Evolutionary conservation across 305 asterid species (phyloP).

Genomic region (Rubia peregrina): DNA sequence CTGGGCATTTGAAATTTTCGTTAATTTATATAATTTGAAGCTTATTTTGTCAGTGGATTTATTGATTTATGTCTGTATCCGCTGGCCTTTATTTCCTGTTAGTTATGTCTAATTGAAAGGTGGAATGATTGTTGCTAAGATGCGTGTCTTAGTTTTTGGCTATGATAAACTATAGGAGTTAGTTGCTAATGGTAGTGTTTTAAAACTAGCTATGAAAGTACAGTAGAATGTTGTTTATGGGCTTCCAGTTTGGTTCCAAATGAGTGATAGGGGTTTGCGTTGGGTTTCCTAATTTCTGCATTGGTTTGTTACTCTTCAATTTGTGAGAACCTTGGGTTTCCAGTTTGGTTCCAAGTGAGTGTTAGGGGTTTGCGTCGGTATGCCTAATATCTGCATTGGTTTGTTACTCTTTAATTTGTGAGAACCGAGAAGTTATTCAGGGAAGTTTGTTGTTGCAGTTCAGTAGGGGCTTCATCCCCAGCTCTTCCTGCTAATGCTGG

Average conservation of each 20-base stretch:
- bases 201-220: neutral
- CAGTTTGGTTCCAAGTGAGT: neutral
- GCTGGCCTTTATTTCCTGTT: neutral
- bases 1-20: neutral
- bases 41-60: neutral
- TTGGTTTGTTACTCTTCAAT: neutral
- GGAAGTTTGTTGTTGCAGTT: slow-evolving; percentile 32
- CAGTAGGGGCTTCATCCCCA: slow-evolving; percentile 98
- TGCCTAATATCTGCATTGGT: neutral
- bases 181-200: neutral
- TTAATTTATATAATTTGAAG: neutral
- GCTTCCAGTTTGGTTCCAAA: neutral
- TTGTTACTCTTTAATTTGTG: neutral
- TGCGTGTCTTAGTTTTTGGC: neutral
- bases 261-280: neutral
- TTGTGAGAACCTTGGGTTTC: neutral
- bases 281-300: neutral
- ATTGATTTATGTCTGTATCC: neutral
- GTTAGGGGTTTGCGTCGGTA: neutral
- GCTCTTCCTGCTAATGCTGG: slow-evolving; percentile 82
- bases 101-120: neutral
- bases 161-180: neutral
- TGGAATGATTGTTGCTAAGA: neutral
- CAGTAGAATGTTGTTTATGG: neutral
- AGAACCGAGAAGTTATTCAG: neutral